Evolutionary conservation across 2,329 filamentous ascomycete species (phyloP), one percentile per base, ranked within the genome.

Genomic region (Aspergillus sp.): DNA sequence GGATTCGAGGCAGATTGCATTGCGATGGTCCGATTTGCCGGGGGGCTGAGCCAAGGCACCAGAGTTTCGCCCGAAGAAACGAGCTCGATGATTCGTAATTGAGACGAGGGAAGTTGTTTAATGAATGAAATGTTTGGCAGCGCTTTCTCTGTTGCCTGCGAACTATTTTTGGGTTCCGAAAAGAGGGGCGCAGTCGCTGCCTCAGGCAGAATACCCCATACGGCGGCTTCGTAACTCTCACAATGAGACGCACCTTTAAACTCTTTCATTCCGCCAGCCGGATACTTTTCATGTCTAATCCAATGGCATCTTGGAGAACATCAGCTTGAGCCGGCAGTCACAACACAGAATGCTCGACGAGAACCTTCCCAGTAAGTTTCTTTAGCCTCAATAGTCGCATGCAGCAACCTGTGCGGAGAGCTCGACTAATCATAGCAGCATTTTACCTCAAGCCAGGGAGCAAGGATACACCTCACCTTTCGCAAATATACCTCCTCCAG

Each of bases 331-430:
- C n/a, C 22, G 34, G 23, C 38, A 43, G 46, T 23, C 19, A 34
- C 31, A 48, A 23, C 15, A 50, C 38, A 76, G 69, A 19, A 97
- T 97, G 93, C 85, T 96, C 71, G 93, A 97, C 87, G 92, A 96
- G 76, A 96, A 93, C 77, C 87, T 97, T n/a, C 93, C 93, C 59
- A 92, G 84, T 85, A 71, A 68, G 71, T 68, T 50, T 11, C 38
- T 57, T 15, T 22, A 13, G 8, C 45, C 25, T 23, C 31, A 28
- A 17, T 38, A 7, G 17, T 45, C 17, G 48, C 5, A n/a, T 22
- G 28, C 38, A 9, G 4, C 34, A 22, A 9, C 15, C 23, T 62
- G 11, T 54, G 43, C 41, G 30, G n/a, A 25, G 34, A 68, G 15
- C 11, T 41, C 11, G 34, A 57, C 60, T 69, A 58, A 72, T 64